Evolutionary conservation across 805 yeast species (phyloP).

Genomic region (Blastobotrys attinorum): DNA sequence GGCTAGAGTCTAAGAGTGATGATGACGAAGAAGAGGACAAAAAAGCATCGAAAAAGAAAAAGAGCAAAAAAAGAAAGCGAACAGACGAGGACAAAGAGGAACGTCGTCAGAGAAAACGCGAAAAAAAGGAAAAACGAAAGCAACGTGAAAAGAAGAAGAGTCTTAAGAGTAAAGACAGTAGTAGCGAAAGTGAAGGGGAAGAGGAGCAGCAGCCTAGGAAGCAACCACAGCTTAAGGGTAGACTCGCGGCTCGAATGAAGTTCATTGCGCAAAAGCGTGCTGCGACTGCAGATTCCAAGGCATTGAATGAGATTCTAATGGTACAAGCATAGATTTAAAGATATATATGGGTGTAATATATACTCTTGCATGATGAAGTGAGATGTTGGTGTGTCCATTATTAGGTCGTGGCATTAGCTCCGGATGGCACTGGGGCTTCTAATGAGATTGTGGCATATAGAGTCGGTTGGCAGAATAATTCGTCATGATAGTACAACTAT

Average conservation of each 20-base stretch:
- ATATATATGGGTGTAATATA: too few relatives aligned
- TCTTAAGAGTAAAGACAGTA: slow-evolving; percentile 23
- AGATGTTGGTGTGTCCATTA: too few relatives aligned
- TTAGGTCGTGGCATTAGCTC: too few relatives aligned
- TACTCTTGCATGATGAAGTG: too few relatives aligned
- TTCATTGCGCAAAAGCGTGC: slow-evolving; percentile 89
- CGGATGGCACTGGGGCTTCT: too few relatives aligned
- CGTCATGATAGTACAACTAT: too few relatives aligned
- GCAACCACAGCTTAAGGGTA: slow-evolving; percentile 26
- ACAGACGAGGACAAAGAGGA: slow-evolving; percentile 14
- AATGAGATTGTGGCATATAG: too few relatives aligned
- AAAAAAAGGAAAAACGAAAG: slow-evolving; percentile 22
- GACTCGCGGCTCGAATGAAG: slow-evolving; percentile 69
- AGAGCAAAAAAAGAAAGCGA: slow-evolving; percentile 24
- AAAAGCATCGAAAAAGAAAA: slow-evolving; percentile 22
- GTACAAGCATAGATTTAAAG: slow-evolving; percentile 27
- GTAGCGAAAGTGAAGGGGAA: slow-evolving; percentile 25
- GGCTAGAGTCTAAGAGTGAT: slow-evolving; percentile 27
- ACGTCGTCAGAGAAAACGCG: slow-evolving; percentile 23
- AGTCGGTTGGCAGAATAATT: too few relatives aligned
- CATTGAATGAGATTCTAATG: slow-evolving; percentile 91
- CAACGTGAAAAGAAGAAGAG: slow-evolving; percentile 23
- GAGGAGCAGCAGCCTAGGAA: slow-evolving; percentile 26
- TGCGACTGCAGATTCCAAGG: slow-evolving; percentile 81
- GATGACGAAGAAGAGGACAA: slow-evolving; percentile 18